Base-by-base conservation (phyloP, 495 filamentous ascomycete species). In the Podospora tetraspora region DNA sequence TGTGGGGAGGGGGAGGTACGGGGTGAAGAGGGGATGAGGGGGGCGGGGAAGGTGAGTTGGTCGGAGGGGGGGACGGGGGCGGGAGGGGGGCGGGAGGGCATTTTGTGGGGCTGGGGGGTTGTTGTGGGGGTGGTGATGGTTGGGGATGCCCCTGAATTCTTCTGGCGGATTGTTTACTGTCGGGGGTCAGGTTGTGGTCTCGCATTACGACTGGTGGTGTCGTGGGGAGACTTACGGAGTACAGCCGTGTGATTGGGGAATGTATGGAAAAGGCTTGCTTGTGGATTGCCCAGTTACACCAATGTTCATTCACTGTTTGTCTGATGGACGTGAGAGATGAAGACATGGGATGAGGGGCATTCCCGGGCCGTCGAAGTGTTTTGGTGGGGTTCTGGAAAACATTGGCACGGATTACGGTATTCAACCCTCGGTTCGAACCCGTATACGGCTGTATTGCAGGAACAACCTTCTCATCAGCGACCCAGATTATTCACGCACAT, bases 41-140 rank as follows among this genome's bases (percentile, higher is more conserved):
- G n/a, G 25, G 64, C 30, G 57, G 57, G 57, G 58, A 66, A 29
- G 61, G 23, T 61, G 60, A 23, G 59, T 10, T 19, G 19, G 37
- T 30, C 21, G 21, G 23, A 96, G 63, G 74, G 73, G 58, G 78
- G 79, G 32, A 78, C 78, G 13, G n/a, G 2, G 30, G n/a, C 3
- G n/a, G 22, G n/a, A 0, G n/a, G 30, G 13, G 43, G 43, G 19
- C n/a, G 59, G 23, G 27, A 2, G 61, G 62, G 23, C 62, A 56
- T 96, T 64, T 75, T 74, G 58, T 77, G 79, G 34, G 77, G 78
- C 3, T 34, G 60, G 59, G 21, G 34, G 66, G 37, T 32, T 22
- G 62, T 16, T 30, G 60, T 3, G 29, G 19, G 7, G 24, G 13
- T 43, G 34, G 34, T 37, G 34, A 37, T 16, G 34, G 34, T 43